A percentile compares a stretch with the other conserved stretches of the same genome.
Conservation (phyloP, 495 filamentous ascomycete species). For the Peziza echinospora region DNA sequence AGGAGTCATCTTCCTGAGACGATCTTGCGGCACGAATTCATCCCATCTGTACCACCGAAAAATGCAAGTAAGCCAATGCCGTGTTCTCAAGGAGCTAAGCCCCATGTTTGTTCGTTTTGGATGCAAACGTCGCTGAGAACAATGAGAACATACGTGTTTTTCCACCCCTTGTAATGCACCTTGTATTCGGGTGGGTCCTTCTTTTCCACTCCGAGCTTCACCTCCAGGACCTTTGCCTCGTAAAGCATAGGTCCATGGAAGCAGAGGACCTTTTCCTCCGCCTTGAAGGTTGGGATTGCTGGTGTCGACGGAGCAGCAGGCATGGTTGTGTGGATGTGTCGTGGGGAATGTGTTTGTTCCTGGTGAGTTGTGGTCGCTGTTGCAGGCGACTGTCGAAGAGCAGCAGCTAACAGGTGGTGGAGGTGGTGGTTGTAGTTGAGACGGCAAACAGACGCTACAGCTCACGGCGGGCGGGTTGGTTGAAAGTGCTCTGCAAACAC, state of each 20-base stretch:
- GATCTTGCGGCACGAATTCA: slow-evolving; percentile 92
- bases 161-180: slow-evolving; percentile 98
- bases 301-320: slow-evolving; percentile 21
- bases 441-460: too few relatives aligned
- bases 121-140: not conserved
- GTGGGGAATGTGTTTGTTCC: too few relatives aligned
- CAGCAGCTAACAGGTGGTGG: too few relatives aligned
- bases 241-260: slow-evolving; percentile 94
- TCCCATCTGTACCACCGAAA: slow-evolving; percentile 92
- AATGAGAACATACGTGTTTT: slow-evolving; percentile 52
- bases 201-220: slow-evolving; percentile 41
- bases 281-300: slow-evolving; percentile 36
- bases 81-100: not conserved
- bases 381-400: too few relatives aligned
- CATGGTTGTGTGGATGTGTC: slow-evolving; percentile 1
- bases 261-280: slow-evolving; percentile 87
- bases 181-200: slow-evolving; percentile 62
- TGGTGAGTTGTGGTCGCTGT: too few relatives aligned
- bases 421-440: too few relatives aligned
- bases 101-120: not conserved
- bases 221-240: slow-evolving; percentile 82
- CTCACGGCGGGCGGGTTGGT: too few relatives aligned
- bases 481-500: too few relatives aligned
- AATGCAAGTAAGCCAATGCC: not conserved
- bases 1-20: slow-evolving; percentile 78